A percentile compares a stretch with the other conserved stretches of the same genome.
phyloP scores from a whole-genome alignment of 2,329 filamentous ascomycete genomes.

The Cladosporium sp. region DNA sequence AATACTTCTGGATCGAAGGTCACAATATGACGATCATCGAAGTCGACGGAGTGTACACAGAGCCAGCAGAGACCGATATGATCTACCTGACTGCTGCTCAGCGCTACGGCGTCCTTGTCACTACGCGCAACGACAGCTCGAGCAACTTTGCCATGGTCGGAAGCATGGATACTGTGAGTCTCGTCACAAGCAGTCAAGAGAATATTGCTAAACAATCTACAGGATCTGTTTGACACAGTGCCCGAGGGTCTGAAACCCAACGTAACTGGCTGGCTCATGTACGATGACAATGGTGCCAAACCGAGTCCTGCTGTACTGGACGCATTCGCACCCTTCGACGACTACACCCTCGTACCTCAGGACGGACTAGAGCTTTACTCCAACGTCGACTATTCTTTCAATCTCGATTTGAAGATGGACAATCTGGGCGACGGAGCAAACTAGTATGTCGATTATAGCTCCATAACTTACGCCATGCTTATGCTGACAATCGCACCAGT shows the following conservation, averaged over 20 bases:
- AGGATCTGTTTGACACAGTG: conserved; percentile 63
- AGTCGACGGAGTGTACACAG: conserved; percentile 68
- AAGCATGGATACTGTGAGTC: conserved; percentile 48
- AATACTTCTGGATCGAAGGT: conserved; percentile 70
- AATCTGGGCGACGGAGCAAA: conserved; percentile 66
- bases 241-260: conserved; percentile 68
- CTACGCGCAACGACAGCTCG: conserved; percentile 56
- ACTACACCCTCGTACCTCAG: conserved; percentile 68
- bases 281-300: conserved; percentile 49
- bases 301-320: conserved; percentile 57
- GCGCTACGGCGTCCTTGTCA: conserved; percentile 67
- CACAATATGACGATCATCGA: conserved; percentile 67
- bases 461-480: neutral
- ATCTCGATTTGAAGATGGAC: conserved; percentile 62
- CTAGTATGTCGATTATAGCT: conserved; percentile 52
- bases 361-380: conserved; percentile 64
- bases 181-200: conserved; percentile 1
- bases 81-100: conserved; percentile 70
- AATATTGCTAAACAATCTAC: conserved; percentile 13
- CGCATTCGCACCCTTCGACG: conserved; percentile 69
- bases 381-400: conserved; percentile 63
- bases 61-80: conserved; percentile 59
- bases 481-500: conserved; percentile 27
- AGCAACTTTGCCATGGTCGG: conserved; percentile 62
- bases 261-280: conserved; percentile 57